phyloP scores from a whole-genome alignment of 495 filamentous ascomycete genomes.

The Xylaria acuta region DNA sequence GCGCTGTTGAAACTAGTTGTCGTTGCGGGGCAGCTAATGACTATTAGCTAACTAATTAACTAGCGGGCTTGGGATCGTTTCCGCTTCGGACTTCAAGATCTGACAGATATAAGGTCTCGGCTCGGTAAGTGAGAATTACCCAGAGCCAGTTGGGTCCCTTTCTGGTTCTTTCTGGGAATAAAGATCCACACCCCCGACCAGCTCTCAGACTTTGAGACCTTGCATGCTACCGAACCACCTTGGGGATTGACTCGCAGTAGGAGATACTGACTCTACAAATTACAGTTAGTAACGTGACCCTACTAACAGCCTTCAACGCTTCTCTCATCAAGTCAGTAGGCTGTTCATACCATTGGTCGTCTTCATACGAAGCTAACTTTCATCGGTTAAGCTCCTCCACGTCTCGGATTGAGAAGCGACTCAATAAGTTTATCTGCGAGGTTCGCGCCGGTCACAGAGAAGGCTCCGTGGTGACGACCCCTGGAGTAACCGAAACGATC shows the following conservation, averaged over 20 bases:
- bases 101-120: not conserved
- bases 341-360: not conserved
- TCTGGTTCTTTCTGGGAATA: not conserved
- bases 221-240: not conserved
- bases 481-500: conserved; percentile 37
- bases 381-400: conserved; percentile 36
- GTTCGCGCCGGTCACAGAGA: conserved; percentile 44
- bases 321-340: conserved; percentile 33
- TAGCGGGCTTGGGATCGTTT: not conserved
- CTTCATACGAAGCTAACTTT: not conserved
- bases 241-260: not conserved
- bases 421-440: conserved; percentile 47
- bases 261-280: not conserved
- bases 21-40: not conserved
- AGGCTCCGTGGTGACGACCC: conserved; percentile 27
- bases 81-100: not conserved
- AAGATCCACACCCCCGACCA: not conserved
- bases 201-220: not conserved
- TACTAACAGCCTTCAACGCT: conserved; percentile 42
- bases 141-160: not conserved
- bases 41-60: not conserved
- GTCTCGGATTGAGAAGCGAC: conserved; percentile 39
- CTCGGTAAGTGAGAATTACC: too few species aligned
- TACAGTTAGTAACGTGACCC: conserved; percentile 9
- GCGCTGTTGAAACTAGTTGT: not conserved